phyloP scores from a whole-genome alignment of 202 grass and related monocot genomes.

The Schoenoplectus triqueter region DNA sequence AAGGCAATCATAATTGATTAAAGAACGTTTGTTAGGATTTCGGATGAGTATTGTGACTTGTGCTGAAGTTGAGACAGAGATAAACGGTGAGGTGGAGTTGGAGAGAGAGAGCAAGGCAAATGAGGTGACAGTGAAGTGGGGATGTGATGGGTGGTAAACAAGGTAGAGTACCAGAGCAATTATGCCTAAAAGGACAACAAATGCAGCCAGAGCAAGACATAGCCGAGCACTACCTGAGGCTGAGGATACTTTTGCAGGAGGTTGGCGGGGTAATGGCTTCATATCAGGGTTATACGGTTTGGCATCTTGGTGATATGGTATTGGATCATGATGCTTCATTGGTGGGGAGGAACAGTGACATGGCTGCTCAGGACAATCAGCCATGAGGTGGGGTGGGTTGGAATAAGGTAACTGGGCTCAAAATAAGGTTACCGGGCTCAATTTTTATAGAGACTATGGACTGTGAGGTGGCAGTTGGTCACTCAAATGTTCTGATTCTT shows the following conservation, averaged over 20 bases:
- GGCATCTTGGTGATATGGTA: background rate
- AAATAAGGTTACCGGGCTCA: background rate
- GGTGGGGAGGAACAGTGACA: background rate
- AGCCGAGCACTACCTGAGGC: constrained; percentile 24
- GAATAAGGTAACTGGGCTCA: background rate
- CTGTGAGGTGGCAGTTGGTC: background rate
- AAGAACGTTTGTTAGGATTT: constrained; percentile 59
- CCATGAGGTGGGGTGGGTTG: background rate
- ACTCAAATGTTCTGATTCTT: constrained; percentile 38
- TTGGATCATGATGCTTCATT: background rate
- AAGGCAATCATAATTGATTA: constrained; percentile 67
- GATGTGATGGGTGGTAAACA: constrained; percentile 60
- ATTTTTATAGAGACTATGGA: constrained; percentile 21
- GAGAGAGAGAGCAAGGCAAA: constrained; percentile 58
- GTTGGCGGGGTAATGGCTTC: constrained; percentile 5
- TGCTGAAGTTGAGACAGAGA: constrained; percentile 51
- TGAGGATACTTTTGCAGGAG: constrained; percentile 3
- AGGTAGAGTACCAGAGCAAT: constrained; percentile 65
- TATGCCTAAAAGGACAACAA: constrained; percentile 52
- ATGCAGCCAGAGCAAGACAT: constrained; percentile 42
- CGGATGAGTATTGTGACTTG: constrained; percentile 71
- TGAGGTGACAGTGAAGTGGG: constrained; percentile 57
- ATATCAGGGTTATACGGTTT: background rate
- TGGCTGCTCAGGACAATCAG: background rate
- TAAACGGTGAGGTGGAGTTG: constrained; percentile 27